These are phyloP conservation scores for Epichloe uncinata DNA, from an alignment of 2,329 filamentous ascomycete genomes.

Conservation along the genomic window DNA sequence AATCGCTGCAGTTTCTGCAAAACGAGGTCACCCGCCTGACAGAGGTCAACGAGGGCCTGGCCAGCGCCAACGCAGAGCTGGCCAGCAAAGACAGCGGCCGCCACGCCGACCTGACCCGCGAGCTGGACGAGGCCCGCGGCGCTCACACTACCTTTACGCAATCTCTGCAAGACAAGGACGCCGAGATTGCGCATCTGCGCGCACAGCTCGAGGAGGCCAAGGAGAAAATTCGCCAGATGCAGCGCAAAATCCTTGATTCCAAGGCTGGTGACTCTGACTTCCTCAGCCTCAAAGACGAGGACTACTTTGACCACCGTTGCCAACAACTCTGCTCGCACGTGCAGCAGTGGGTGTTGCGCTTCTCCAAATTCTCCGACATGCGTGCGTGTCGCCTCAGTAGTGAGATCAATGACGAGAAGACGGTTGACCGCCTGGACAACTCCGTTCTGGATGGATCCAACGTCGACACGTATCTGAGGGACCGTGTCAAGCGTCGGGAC, in stretches of 20 bases:
- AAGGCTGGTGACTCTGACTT: constrained; percentile 56
- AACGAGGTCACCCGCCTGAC: constrained; percentile 69
- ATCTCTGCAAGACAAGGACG: constrained; percentile 67
- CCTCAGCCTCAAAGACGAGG: constrained; percentile 71
- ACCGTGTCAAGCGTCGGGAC: constrained; percentile 78
- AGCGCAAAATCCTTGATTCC: constrained; percentile 40
- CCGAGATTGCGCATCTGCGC: constrained; percentile 66
- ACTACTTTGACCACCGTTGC: constrained; percentile 89
- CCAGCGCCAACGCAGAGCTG: constrained; percentile 64
- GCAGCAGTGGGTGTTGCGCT: constrained; percentile 93
- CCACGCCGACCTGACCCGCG: constrained; percentile 50
- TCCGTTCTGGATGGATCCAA: constrained; percentile 88
- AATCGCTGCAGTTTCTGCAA: constrained; percentile 66
- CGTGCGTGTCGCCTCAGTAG: constrained; percentile 70
- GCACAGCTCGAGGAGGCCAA: constrained; percentile 64
- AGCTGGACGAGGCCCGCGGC: constrained; percentile 54
- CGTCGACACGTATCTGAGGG: constrained; percentile 74
- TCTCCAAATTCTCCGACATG: constrained; percentile 95
- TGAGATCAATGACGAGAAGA: constrained; percentile 83
- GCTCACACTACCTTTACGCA: constrained; percentile 50
- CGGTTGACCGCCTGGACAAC: constrained; percentile 89
- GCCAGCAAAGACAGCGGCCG: constrained; percentile 62
- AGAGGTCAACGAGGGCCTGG: constrained; percentile 70
- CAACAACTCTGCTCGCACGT: constrained; percentile 92
- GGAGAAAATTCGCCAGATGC: constrained; percentile 40